Percentiles rank a stretch among this genome's conserved stretches.
phyloP scores from a whole-genome alignment of 192 early-diverging fungal genomes.

The Linnemannia schmuckeri region DNA sequence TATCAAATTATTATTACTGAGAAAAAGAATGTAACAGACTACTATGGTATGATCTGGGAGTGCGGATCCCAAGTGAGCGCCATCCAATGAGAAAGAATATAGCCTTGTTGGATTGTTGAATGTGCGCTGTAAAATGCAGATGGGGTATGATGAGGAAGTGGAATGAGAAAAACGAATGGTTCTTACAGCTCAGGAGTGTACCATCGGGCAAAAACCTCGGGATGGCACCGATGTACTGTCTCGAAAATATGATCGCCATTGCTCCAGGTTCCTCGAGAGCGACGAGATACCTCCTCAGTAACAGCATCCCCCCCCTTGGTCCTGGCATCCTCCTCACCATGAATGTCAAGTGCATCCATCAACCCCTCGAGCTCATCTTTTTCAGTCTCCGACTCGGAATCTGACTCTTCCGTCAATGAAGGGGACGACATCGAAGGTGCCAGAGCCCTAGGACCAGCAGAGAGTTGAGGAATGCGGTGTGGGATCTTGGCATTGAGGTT shows the following conservation, averaged over 20 bases:
- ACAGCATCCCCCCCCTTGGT: not conserved
- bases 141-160: not conserved
- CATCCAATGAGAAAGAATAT: not conserved
- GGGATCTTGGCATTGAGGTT: slow-evolving; percentile 55
- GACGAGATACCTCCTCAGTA: not conserved
- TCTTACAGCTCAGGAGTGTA: slow-evolving; percentile 20
- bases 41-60: not conserved
- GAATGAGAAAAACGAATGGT: not conserved
- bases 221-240: slow-evolving; percentile 45
- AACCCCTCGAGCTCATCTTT: slow-evolving; percentile 22
- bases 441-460: slow-evolving; percentile 39
- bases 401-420: not conserved
- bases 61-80: not conserved
- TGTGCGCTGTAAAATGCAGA: not conserved
- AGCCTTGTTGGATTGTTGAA: not conserved
- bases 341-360: slow-evolving; percentile 13
- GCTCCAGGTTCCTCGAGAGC: slow-evolving; percentile 14
- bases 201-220: slow-evolving; percentile 45
- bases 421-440: not conserved
- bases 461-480: slow-evolving; percentile 41
- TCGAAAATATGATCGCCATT: slow-evolving; percentile 48
- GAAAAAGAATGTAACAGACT: not conserved
- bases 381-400: not conserved
- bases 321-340: not conserved
- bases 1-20: not conserved